Conservation (phyloP, 768 basidiomycete genomes). For the Rhodotorula paludigena region DNA sequence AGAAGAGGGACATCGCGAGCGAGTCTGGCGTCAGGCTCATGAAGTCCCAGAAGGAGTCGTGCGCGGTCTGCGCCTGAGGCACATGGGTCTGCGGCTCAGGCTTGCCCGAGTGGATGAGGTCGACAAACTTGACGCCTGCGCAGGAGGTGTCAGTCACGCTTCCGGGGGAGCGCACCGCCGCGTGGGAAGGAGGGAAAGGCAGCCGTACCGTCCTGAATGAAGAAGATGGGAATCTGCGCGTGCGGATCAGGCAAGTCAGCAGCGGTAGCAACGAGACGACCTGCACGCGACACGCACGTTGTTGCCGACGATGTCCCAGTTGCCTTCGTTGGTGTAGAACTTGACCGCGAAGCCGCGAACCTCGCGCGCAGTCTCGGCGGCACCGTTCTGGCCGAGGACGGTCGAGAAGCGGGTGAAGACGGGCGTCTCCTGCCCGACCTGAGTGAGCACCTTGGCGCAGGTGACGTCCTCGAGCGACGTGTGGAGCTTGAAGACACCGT, state of each 20-base stretch:
- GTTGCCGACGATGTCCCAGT: slow-evolving; percentile 71
- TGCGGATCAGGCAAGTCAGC: slow-evolving; percentile 1
- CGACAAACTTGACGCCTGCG: slow-evolving; percentile 69
- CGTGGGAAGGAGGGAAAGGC: no score
- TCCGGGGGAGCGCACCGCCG: no score
- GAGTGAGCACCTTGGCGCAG: slow-evolving; percentile 51
- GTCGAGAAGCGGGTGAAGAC: slow-evolving; percentile 81
- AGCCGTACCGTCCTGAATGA: slow-evolving; percentile 48
- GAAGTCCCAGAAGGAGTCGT: slow-evolving; percentile 87
- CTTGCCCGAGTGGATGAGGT: slow-evolving; percentile 66
- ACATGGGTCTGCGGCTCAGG: slow-evolving; percentile 18
- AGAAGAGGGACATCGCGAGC: slow-evolving; percentile 75
- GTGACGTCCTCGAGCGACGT: slow-evolving; percentile 67
- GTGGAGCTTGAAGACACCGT: slow-evolving; percentile 77
- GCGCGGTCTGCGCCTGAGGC: slow-evolving; percentile 49
- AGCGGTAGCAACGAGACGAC: neutral
- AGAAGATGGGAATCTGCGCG: slow-evolving; percentile 46
- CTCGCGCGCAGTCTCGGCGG: slow-evolving; percentile 61
- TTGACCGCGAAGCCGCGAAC: slow-evolving; percentile 81
- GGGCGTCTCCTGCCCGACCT: slow-evolving; percentile 57
- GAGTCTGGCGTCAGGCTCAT: slow-evolving; percentile 50
- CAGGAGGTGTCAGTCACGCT: no score
- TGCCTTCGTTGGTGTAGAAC: slow-evolving; percentile 78
- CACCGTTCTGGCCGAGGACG: slow-evolving; percentile 56
- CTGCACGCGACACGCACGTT: slow-evolving; percentile 53